Evolutionary conservation across 129 eudicot species (phyloP).

Genomic region (sunflower (Helianthus annuus)): DNA sequence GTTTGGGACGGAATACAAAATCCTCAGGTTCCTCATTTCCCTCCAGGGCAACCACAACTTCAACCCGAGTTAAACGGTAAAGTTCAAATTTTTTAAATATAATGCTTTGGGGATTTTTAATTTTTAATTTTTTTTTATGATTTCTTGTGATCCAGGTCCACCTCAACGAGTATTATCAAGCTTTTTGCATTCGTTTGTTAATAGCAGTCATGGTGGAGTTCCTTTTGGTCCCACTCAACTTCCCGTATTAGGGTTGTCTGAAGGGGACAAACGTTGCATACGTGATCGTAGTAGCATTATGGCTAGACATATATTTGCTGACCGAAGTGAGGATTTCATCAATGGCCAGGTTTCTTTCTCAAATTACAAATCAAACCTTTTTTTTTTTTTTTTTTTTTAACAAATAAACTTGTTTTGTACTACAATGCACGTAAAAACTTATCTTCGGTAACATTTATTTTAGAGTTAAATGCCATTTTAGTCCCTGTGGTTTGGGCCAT

Average conservation of each 20-base stretch:
- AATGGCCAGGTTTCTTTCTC: conserved; percentile 68
- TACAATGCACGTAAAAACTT: not conserved
- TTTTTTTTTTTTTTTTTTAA: not conserved
- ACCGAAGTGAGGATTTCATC: conserved; percentile 82
- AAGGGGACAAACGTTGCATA: conserved; percentile 92
- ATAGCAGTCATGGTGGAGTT: conserved; percentile 68
- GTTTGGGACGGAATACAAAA: conserved; percentile 91
- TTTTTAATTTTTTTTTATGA: not conserved
- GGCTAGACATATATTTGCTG: conserved; percentile 97
- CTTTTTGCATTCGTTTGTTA: conserved; percentile 86
- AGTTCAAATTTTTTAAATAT: not conserved
- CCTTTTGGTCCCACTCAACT: conserved; percentile 83
- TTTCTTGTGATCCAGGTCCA: conserved; percentile 59
- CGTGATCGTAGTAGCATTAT: conserved; percentile 98
- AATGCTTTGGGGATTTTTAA: too few species aligned
- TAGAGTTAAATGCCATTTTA: too few species aligned
- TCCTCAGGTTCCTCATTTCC: conserved; percentile 59
- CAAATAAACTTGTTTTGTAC: not conserved
- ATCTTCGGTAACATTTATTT: not conserved
- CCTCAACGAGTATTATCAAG: conserved; percentile 88
- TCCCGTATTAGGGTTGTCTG: conserved; percentile 83
- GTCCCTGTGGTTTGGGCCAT: too few species aligned
- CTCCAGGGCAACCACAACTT: conserved; percentile 48
- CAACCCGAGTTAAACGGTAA: conserved; percentile 74
- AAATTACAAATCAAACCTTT: too few species aligned